Evolutionary conservation across 2,329 filamentous ascomycete genomes (phyloP).

Genomic region (Ascochyta lentis): DNA sequence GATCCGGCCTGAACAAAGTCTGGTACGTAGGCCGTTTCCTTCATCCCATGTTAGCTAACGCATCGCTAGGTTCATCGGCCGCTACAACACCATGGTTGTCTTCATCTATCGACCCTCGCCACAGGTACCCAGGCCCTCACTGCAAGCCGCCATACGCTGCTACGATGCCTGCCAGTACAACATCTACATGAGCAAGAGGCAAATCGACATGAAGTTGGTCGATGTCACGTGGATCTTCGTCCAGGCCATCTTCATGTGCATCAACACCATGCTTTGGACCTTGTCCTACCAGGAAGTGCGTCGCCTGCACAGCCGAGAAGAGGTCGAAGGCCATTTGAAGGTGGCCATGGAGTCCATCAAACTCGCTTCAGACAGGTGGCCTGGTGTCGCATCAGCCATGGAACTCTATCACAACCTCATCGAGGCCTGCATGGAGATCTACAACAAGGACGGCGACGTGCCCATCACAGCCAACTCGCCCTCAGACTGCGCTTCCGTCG

Average conservation of each 20-base stretch:
- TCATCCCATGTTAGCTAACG: neutral
- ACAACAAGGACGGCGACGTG: conserved; percentile 67
- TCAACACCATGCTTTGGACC: conserved; percentile 92
- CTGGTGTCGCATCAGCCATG: conserved; percentile 82
- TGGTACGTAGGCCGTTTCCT: conserved; percentile 65
- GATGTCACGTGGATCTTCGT: conserved; percentile 96
- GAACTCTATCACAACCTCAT: conserved; percentile 88
- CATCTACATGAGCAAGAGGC: conserved; percentile 79
- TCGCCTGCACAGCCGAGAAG: conserved; percentile 71
- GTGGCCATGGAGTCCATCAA: conserved; percentile 79
- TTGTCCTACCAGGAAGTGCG: conserved; percentile 87
- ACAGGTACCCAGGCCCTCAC: conserved; percentile 84
- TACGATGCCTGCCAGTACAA: conserved; percentile 84
- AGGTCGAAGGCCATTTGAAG: conserved; percentile 77
- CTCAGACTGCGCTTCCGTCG: conserved; percentile 54
- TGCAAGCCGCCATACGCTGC: conserved; percentile 78
- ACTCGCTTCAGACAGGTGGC: conserved; percentile 86
- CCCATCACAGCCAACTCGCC: conserved; percentile 57
- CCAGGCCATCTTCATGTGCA: conserved; percentile 84
- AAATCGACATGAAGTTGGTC: conserved; percentile 76
- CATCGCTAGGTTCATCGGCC: conserved; percentile 63
- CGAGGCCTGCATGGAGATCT: conserved; percentile 85
- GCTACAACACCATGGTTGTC: conserved; percentile 87
- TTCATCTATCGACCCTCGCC: conserved; percentile 90
- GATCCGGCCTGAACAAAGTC: conserved; percentile 74